Evolutionary conservation across 345 rosid species (phyloP).

Genomic region (Erucastrum elatum): DNA sequence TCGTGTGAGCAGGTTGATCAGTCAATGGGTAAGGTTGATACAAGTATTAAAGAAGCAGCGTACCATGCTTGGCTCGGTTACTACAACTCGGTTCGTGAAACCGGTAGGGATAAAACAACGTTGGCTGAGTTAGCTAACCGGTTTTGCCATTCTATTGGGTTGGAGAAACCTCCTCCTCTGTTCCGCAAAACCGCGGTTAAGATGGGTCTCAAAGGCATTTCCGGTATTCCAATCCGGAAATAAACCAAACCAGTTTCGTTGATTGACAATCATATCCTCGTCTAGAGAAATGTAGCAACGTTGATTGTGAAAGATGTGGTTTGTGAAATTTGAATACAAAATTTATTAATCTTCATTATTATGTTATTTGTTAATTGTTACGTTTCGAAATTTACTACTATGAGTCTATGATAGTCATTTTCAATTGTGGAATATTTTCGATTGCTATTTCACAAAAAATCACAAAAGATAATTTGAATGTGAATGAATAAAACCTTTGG

Average conservation of each 20-base stretch:
- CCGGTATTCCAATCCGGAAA: slow-evolving; percentile 64
- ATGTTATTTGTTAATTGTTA: background rate
- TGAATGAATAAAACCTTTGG: background rate
- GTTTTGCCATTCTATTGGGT: slow-evolving; percentile 78
- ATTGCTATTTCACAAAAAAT: background rate
- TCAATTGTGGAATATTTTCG: background rate
- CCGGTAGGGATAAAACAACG: slow-evolving; percentile 83
- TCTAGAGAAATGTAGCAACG: background rate
- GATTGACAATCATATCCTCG: background rate
- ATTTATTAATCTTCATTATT: background rate
- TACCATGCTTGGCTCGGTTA: slow-evolving; percentile 98
- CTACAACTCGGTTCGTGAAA: slow-evolving; percentile 80
- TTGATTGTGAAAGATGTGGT: background rate
- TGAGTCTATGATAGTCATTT: background rate
- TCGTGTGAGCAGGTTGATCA: slow-evolving; percentile 56
- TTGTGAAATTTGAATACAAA: background rate
- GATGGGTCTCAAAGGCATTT: slow-evolving; percentile 89
- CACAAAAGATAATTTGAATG: background rate
- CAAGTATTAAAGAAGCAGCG: slow-evolving; percentile 84
- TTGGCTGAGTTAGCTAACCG: slow-evolving; percentile 77
- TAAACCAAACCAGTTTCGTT: slow-evolving; percentile 31
- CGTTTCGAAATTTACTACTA: background rate
- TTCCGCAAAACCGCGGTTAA: slow-evolving; percentile 85
- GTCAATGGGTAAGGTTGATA: slow-evolving; percentile 70
- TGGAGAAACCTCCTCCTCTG: slow-evolving; percentile 71